A percentile compares a stretch with the other conserved stretches of the same genome.
phyloP scores from a whole-genome alignment of 371 early-diverging fungal species.

The Capillidium heterosporum region DNA sequence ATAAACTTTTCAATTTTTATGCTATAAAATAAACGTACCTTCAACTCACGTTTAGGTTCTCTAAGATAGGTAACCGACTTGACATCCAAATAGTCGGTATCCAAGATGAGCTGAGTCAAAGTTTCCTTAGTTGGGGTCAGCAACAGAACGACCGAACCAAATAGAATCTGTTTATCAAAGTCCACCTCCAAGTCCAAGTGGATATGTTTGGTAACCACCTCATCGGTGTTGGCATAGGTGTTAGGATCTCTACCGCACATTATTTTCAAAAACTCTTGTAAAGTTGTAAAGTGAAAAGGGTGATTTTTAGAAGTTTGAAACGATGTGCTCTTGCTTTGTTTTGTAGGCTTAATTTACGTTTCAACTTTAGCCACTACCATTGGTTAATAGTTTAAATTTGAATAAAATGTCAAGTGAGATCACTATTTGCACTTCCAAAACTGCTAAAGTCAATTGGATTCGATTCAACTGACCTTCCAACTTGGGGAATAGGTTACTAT shows the following conservation, averaged over 20 bases:
- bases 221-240: conserved; percentile 60
- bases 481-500: too few relatives aligned
- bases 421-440: too few relatives aligned
- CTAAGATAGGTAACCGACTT: conserved; percentile 24
- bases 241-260: conserved; percentile 41
- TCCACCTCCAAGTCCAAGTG: conserved; percentile 58
- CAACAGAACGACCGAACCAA: conserved; percentile 42
- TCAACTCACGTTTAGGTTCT: conserved; percentile 10
- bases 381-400: too few relatives aligned
- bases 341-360: too few relatives aligned
- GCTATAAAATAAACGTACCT: conserved; percentile 17
- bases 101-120: conserved; percentile 48
- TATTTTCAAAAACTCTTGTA: too few relatives aligned
- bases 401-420: too few relatives aligned
- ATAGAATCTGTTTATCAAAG: conserved; percentile 46
- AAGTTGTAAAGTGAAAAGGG: too few relatives aligned
- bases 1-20: not conserved
- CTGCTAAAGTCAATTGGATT: too few relatives aligned
- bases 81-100: conserved; percentile 48
- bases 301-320: too few relatives aligned
- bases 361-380: too few relatives aligned
- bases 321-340: too few relatives aligned
- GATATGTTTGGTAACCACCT: conserved; percentile 47
- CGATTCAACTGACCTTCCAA: too few relatives aligned
- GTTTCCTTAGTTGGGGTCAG: conserved; percentile 24